A percentile compares a stretch with the other conserved stretches of the same genome.
Conservation (phyloP, 805 yeast genomes). For the Candida peoriensis region DNA sequence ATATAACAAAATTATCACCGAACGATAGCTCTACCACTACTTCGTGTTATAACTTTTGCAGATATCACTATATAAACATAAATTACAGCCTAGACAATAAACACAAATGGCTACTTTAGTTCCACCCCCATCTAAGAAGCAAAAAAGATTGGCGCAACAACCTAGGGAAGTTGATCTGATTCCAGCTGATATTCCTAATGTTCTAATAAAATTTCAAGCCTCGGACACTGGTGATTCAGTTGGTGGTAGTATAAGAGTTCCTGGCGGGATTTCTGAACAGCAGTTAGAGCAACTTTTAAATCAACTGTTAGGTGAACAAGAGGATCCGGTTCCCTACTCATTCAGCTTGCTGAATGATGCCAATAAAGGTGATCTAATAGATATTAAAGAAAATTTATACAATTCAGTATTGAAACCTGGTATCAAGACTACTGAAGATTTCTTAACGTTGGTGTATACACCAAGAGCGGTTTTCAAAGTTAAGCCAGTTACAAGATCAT, state of each 20-base stretch:
- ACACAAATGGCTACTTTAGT: constrained; percentile 77
- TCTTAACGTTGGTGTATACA: constrained; percentile 82
- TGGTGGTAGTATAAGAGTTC: constrained; percentile 86
- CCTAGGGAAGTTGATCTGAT: constrained; percentile 68
- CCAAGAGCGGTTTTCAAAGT: constrained; percentile 96
- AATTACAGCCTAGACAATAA: not conserved
- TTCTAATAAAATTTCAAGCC: constrained; percentile 83
- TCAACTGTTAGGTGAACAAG: constrained; percentile 62
- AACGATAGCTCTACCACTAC: no score
- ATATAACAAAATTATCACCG: not conserved
- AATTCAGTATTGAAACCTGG: constrained; percentile 82
- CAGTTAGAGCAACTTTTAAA: constrained; percentile 88
- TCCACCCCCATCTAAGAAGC: constrained; percentile 92
- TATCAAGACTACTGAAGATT: constrained; percentile 86
- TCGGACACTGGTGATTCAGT: constrained; percentile 84
- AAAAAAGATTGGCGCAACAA: constrained; percentile 75
- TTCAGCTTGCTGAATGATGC: constrained; percentile 61
- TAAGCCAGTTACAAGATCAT: constrained; percentile 81
- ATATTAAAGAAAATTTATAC: constrained; percentile 74
- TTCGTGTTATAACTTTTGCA: no score
- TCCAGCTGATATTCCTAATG: constrained; percentile 82
- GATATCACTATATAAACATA: not conserved
- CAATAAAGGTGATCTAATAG: constrained; percentile 45
- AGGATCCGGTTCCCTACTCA: constrained; percentile 78
- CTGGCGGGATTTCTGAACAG: constrained; percentile 78